These are phyloP conservation scores for Triadica sebifera DNA, from an alignment of 345 rosid species.

Conservation along the genomic window DNA sequence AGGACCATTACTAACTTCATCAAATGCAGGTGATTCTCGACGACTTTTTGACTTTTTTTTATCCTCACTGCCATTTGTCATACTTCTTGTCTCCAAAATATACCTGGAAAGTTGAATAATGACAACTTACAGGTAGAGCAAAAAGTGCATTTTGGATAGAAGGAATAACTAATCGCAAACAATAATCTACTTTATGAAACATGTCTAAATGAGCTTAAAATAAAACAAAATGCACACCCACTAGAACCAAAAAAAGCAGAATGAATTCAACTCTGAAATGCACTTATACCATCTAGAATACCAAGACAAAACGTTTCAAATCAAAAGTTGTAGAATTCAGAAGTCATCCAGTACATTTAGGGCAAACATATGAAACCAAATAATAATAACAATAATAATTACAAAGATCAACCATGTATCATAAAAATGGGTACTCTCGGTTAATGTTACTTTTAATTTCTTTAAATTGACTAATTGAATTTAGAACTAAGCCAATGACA, in stretches of 20 bases:
- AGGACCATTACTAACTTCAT: constrained; percentile 20
- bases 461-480: not conserved
- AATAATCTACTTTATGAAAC: not conserved
- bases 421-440: not conserved
- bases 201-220: not conserved
- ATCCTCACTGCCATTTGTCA: constrained; percentile 20
- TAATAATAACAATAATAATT: not conserved
- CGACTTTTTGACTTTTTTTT: constrained; percentile 19
- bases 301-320: not conserved
- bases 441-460: not conserved
- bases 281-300: not conserved
- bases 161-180: not conserved
- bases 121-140: not conserved
- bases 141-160: not conserved
- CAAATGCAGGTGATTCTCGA: constrained; percentile 18
- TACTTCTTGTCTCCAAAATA: constrained; percentile 21
- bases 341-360: not conserved
- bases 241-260: not conserved
- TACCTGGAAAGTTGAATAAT: constrained; percentile 3
- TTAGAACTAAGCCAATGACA: not conserved
- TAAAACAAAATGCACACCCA: not conserved
- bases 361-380: not conserved
- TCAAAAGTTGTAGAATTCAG: not conserved
- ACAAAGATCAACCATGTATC: not conserved
- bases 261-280: not conserved